These are phyloP conservation scores for Achlya hypogyna DNA, from an alignment of 352 stramenopile genomes.

Conservation along the genomic window DNA sequence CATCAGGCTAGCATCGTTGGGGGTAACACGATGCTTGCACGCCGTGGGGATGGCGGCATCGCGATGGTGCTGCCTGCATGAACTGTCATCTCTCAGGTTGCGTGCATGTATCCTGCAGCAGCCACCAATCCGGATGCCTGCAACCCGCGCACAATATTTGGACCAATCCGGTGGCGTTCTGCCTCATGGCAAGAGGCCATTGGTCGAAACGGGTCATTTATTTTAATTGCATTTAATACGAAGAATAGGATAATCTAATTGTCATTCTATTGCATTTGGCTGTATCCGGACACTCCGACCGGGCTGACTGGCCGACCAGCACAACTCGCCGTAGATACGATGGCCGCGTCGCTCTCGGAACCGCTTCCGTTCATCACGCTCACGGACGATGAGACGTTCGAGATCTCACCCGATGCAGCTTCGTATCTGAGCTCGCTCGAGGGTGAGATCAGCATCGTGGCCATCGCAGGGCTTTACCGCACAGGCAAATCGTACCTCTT, in stretches of 20 bases:
- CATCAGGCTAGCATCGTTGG: no score
- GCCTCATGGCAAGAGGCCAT: not conserved
- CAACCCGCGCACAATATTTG: not conserved
- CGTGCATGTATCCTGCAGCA: not conserved
- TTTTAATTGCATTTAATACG: not conserved
- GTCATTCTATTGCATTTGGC: not conserved
- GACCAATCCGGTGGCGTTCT: not conserved
- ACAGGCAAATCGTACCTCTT: slow-evolving; percentile 87
- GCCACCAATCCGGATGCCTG: not conserved
- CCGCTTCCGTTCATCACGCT: slow-evolving; percentile 67
- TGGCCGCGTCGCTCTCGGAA: not conserved
- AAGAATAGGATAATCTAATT: no score
- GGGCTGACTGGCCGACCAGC: not conserved
- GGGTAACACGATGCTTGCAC: no score
- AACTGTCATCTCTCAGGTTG: not conserved
- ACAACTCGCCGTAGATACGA: no score
- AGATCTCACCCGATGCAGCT: slow-evolving; percentile 45
- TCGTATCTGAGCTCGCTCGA: slow-evolving; percentile 52
- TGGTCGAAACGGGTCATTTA: not conserved
- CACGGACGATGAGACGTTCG: slow-evolving; percentile 53
- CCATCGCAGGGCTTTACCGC: slow-evolving; percentile 68
- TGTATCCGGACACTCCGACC: not conserved
- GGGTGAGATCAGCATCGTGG: slow-evolving; percentile 49
- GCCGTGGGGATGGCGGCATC: no score
- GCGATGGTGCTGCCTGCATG: no score